Evolutionary conservation across 352 stramenopile genomes (phyloP), one percentile per base, ranked within the genome.

Genomic region (Globisporangium spiculum): DNA sequence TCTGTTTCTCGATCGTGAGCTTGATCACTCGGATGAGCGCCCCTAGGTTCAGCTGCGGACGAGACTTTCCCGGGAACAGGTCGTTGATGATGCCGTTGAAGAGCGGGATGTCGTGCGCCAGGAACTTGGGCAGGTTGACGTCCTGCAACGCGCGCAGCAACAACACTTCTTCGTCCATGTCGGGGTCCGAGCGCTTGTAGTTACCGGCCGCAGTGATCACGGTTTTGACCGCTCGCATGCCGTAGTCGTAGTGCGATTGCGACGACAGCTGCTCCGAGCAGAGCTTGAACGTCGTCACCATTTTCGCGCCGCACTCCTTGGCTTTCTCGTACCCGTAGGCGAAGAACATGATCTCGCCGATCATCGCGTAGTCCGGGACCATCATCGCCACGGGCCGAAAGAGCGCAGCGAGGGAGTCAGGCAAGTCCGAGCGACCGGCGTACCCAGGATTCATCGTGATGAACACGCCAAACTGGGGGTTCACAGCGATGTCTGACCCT

Each of bases 371-470:
- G 73, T 98, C 94, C 0, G 94, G 94, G 22, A 98, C 94, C 96
- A 99, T 99, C 96, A 99, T 99, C 4, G 96, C 96, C 27, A 99
- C 96, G 0, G 96, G 96, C 24, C 96, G 86, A 67, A 99, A 98
- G 2, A 98, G 70, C 9, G 95, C 96, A 38, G 97, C 94, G 4
- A 99, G 80, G 18, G 98, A 99, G 71, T 99, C 96, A 0, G 96
- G 96, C 10, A 99, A 77, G 62, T 98, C 96, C 0, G 92, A 97
- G 5, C 96, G 91, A 12, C 96, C 96, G 20, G 96, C 96, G 70
- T 99, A 99, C 5, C 88, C 94, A 2, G 94, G 94, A 75, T 98
- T 98, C 94, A 98, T 98, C 0, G 94, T 98, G 67, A 98, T 98
- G 68, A 98, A 98, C 4, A 98, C 92, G 1, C 89, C 93, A 66